A percentile compares a stretch with the other conserved stretches of the same genome.
Conservation (phyloP, 805 yeast genomes). For the Huiozyma naganishii region DNA sequence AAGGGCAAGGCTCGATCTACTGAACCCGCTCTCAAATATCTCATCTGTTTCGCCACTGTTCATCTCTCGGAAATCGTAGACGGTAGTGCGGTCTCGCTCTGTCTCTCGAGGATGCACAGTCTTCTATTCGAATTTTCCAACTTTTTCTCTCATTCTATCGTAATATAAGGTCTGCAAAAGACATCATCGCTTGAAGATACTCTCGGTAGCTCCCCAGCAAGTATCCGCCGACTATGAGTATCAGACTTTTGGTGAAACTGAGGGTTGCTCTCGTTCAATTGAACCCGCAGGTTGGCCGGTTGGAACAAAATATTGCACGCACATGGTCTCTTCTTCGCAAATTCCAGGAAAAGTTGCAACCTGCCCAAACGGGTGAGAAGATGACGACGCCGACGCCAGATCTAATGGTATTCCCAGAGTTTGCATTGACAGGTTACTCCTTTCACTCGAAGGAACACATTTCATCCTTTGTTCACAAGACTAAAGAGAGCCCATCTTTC, state of each 20-base stretch:
- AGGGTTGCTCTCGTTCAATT: conserved; percentile 58
- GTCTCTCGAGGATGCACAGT: too few species aligned
- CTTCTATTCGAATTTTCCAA: too few species aligned
- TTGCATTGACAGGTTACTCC: conserved; percentile 78
- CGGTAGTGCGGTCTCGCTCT: too few species aligned
- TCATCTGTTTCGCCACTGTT: background rate
- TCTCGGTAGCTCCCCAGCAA: too few species aligned
- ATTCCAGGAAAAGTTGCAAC: conserved; percentile 7
- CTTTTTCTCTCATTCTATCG: too few species aligned
- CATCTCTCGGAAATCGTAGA: too few species aligned
- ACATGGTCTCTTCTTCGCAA: conserved; percentile 34
- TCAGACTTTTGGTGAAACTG: conserved; percentile 31
- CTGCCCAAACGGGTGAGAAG: background rate
- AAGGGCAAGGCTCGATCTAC: conserved; percentile 1
- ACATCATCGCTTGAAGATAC: too few species aligned
- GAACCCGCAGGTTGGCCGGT: conserved; percentile 51
- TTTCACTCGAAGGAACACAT: conserved; percentile 40
- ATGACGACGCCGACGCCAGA: conserved; percentile 36
- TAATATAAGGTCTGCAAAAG: too few species aligned
- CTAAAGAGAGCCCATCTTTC: conserved; percentile 37
- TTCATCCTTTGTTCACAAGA: conserved; percentile 42
- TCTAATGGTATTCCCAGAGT: conserved; percentile 70
- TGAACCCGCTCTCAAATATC: conserved; percentile 6
- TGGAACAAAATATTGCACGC: conserved; percentile 41
- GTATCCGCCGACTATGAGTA: background rate